Conservation (phyloP, 169 alveolate species). For the Plasmodium sp. region DNA sequence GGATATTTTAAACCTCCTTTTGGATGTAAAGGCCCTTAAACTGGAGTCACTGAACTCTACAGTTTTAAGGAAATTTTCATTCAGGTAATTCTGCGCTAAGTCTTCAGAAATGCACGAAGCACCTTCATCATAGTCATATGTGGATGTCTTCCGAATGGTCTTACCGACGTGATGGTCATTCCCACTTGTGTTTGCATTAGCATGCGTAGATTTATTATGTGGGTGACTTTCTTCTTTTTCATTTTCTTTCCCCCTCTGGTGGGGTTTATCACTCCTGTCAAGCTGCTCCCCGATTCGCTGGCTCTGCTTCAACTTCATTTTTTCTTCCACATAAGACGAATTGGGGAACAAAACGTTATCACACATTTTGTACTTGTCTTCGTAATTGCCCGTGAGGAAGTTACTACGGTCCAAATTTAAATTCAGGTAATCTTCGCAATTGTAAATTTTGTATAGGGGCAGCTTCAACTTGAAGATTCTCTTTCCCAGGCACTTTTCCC, state of each 20-base stretch:
- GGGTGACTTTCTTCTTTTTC: neutral
- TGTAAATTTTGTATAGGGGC: constrained; percentile 65
- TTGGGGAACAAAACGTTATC: constrained; percentile 53
- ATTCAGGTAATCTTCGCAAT: constrained; percentile 63
- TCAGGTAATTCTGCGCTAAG: constrained; percentile 3
- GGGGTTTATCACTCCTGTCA: neutral
- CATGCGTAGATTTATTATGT: neutral
- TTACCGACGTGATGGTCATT: neutral
- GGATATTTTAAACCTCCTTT: constrained; percentile 37
- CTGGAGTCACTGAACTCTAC: constrained; percentile 70
- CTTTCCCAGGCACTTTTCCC: constrained; percentile 82
- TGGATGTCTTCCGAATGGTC: neutral
- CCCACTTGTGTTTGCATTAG: neutral
- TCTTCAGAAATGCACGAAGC: constrained; percentile 47
- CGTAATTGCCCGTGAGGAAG: neutral
- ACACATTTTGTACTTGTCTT: constrained; percentile 56
- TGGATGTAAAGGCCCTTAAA: constrained; percentile 59
- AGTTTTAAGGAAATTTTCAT: constrained; percentile 63
- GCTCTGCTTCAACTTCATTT: neutral
- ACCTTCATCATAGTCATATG: constrained; percentile 25
- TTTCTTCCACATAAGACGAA: constrained; percentile 31
- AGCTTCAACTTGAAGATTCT: constrained; percentile 79
- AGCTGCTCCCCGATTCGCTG: neutral
- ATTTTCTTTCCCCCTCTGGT: neutral
- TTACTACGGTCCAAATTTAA: constrained; percentile 22